These are phyloP conservation scores for Protostelium mycophagum DNA, from an alignment of 78 protist species.

Conservation along the genomic window DNA sequence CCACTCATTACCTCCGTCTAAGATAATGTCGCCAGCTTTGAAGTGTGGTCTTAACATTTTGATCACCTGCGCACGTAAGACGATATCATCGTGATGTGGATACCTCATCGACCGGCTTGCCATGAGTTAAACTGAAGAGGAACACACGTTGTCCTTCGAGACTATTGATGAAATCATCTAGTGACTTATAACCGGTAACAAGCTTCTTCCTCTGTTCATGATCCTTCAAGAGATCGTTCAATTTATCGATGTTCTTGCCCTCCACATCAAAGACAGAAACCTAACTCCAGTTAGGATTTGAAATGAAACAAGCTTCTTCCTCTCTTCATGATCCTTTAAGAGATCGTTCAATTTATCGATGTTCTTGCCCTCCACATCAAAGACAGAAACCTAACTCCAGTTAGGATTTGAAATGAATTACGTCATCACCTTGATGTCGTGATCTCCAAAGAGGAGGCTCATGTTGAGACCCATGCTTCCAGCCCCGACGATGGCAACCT, in stretches of 20 bases:
- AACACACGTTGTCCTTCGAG: not conserved
- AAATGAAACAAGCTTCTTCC: too few relatives aligned
- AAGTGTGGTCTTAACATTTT: not conserved
- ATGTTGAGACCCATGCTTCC: not conserved
- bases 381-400: not conserved
- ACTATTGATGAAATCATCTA: not conserved
- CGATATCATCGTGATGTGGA: not conserved
- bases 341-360: too few relatives aligned
- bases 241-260: not conserved
- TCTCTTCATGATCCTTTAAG: too few relatives aligned
- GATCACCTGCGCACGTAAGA: not conserved
- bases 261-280: not conserved
- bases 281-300: too few relatives aligned
- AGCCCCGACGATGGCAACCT: not conserved
- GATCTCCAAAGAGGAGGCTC: not conserved
- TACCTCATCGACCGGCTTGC: not conserved
- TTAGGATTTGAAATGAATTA: not conserved
- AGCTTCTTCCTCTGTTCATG: not conserved
- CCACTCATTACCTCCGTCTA: not conserved
- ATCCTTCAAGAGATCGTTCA: not conserved
- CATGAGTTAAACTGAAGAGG: not conserved
- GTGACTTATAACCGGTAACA: not conserved
- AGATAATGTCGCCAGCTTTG: not conserved
- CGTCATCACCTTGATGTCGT: not conserved
- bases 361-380: not conserved